Conservation (phyloP, 2,329 filamentous ascomycete genomes). For the Fusarium sp. region DNA sequence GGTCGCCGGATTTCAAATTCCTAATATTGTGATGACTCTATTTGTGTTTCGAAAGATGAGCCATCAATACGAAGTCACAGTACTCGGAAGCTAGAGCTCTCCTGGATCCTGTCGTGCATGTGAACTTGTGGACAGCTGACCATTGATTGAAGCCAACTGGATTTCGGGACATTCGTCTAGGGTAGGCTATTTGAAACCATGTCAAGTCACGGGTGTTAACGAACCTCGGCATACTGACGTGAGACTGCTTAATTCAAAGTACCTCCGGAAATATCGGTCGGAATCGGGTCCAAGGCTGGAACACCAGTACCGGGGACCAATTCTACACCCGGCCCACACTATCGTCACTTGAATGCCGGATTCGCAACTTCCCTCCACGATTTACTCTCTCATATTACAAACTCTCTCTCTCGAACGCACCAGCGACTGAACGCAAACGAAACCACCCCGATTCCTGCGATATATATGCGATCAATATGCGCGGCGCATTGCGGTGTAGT, state of each 20-base stretch:
- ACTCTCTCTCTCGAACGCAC: slow-evolving; percentile 13
- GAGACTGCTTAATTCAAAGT: slow-evolving; percentile 42
- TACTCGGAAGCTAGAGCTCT: too few species aligned
- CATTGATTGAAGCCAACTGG: too few species aligned
- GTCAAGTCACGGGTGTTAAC: slow-evolving; percentile 36
- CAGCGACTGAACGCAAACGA: slow-evolving; percentile 11
- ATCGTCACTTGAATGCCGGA: slow-evolving; percentile 44
- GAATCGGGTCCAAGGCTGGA: slow-evolving; percentile 29
- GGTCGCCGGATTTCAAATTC: neutral
- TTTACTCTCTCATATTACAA: slow-evolving; percentile 14
- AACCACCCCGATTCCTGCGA: slow-evolving; percentile 3
- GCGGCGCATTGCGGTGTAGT: slow-evolving; percentile 33
- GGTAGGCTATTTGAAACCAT: slow-evolving; percentile 22
- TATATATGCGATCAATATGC: slow-evolving; percentile 34
- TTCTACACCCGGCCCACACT: slow-evolving; percentile 47
- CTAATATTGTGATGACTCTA: neutral
- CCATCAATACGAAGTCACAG: neutral
- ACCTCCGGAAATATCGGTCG: slow-evolving; percentile 36
- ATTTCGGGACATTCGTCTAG: slow-evolving; percentile 34
- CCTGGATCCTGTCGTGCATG: too few species aligned
- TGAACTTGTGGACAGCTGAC: too few species aligned
- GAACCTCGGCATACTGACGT: slow-evolving; percentile 19
- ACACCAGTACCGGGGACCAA: slow-evolving; percentile 39
- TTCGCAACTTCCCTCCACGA: slow-evolving; percentile 43
- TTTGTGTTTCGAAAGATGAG: neutral